phyloP scores from a whole-genome alignment of 2,329 filamentous ascomycete species.

The Dryadomyces sulphureus region DNA sequence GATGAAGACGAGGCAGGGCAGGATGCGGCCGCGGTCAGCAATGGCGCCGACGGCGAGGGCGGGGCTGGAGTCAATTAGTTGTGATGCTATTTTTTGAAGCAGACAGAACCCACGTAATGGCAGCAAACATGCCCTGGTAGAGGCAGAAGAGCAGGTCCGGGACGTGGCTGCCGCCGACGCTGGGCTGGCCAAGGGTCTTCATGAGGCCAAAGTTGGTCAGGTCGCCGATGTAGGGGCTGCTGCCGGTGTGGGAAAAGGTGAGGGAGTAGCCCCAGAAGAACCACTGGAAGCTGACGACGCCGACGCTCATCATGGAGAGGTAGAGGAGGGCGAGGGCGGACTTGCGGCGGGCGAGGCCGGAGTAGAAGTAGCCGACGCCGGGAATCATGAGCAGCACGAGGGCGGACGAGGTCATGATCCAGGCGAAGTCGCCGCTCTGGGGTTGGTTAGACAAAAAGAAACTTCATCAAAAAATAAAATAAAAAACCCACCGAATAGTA shows the following conservation, averaged over 20 bases:
- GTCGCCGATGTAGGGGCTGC: constrained; percentile 64
- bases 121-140: constrained; percentile 81
- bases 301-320: constrained; percentile 68
- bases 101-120: constrained; percentile 57
- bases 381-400: constrained; percentile 88
- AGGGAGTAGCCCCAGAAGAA: constrained; percentile 92
- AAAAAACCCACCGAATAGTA: constrained; percentile 39
- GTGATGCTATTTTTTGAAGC: neutral
- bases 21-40: constrained; percentile 45
- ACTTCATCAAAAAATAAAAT: neutral
- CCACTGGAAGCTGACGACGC: constrained; percentile 78
- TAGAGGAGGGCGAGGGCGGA: constrained; percentile 77
- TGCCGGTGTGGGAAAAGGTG: constrained; percentile 67
- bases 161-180: constrained; percentile 53
- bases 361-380: constrained; percentile 91
- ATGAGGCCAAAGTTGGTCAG: constrained; percentile 70
- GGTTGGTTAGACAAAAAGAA: neutral
- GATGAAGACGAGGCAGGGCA: constrained; percentile 49
- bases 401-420: constrained; percentile 61
- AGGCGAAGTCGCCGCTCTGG: constrained; percentile 68
- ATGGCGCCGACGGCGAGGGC: constrained; percentile 45
- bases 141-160: constrained; percentile 76
- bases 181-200: constrained; percentile 62
- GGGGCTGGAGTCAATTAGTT: constrained; percentile 21
- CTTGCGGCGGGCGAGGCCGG: constrained; percentile 75